Evolutionary conservation across 2,329 filamentous ascomycete genomes (phyloP), one percentile per base, ranked within the genome.

Genomic region (Epicoccum sorghinum): DNA sequence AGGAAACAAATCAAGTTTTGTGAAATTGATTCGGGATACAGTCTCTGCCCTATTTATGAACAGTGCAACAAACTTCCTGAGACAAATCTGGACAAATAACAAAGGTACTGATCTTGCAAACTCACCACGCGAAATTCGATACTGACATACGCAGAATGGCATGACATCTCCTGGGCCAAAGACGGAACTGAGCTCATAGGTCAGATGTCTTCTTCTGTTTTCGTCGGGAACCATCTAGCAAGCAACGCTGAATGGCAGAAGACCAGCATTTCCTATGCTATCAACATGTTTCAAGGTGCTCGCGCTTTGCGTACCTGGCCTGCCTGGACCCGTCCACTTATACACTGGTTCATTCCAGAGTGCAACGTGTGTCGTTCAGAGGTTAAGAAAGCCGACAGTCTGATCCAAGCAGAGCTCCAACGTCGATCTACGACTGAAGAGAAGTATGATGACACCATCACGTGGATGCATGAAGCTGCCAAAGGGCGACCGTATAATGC

Each of bases 241-340:
- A 27, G 39, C 39, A 42, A 42, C 14, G 25, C 25, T 12, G 9
- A 42, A 13, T 42, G 39, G 39, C 39, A 42, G 25, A 12, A 42
- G 25, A 42, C 29, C 18, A 42, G 39, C 14, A 12, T 42, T 10
- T 30, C 39, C 9, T 42, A 42, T 13, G 39, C 39, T 13, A 29
- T 42, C 25, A 42, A 42, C 25, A 42, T 42, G 39, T 42, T 42
- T 8, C 39, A 42, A 24, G 39, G 39, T 14, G 39, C 39, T 18
- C 39, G 39, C 13, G 39, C 29, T 14, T 29, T 42, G 14, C 39
- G 25, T 10, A 18, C 24, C 2, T 42, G 39, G 25, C 25, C 39
- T 10, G 25, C n/a, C 13, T 42, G 39, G 39, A 42, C 27, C 7
- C 25, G 39, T 3, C 10, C 39, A 18, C 27, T 18, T 14, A 30